Conservation (phyloP, 768 basidiomycete species). For the Gelatoporia subvermispora region DNA sequence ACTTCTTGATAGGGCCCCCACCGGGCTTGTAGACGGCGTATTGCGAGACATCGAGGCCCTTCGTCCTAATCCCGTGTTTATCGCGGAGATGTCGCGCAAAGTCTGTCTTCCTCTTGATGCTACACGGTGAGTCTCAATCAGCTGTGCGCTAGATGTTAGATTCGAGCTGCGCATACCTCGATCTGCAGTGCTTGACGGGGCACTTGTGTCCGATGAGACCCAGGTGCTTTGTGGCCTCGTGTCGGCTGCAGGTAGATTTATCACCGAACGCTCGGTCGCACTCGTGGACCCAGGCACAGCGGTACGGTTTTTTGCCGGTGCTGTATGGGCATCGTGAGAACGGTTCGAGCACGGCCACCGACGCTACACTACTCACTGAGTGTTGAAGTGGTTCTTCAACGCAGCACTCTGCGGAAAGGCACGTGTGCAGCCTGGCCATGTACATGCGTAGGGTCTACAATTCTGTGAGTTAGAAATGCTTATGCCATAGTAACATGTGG, state of each 20-base stretch:
- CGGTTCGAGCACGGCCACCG: neutral
- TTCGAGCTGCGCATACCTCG: conserved; percentile 4
- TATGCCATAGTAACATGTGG: too few species aligned
- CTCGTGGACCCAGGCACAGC: conserved; percentile 29
- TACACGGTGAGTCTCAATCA: neutral
- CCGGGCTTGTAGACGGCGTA: too few species aligned
- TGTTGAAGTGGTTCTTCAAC: too few species aligned
- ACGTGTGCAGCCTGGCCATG: too few species aligned
- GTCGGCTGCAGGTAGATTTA: conserved; percentile 65
- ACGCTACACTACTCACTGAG: neutral
- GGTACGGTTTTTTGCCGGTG: conserved; percentile 46
- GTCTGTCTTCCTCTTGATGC: conserved; percentile 7
- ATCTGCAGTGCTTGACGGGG: conserved; percentile 4
- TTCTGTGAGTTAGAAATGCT: too few species aligned
- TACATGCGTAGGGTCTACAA: too few species aligned
- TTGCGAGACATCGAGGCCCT: neutral
- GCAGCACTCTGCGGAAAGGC: too few species aligned
- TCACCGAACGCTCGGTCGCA: conserved; percentile 58
- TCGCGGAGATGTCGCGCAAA: conserved; percentile 7
- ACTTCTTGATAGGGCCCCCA: too few species aligned
- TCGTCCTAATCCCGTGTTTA: conserved; percentile 31
- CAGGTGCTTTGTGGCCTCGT: conserved; percentile 55
- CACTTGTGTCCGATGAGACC: conserved; percentile 13
- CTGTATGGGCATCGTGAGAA: conserved; percentile 25
- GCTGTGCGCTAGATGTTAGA: neutral